Evolutionary conservation across 1,284 basidiomycete species (phyloP), one percentile per base, ranked within the genome.

Genomic region (Vanrija sp.): DNA sequence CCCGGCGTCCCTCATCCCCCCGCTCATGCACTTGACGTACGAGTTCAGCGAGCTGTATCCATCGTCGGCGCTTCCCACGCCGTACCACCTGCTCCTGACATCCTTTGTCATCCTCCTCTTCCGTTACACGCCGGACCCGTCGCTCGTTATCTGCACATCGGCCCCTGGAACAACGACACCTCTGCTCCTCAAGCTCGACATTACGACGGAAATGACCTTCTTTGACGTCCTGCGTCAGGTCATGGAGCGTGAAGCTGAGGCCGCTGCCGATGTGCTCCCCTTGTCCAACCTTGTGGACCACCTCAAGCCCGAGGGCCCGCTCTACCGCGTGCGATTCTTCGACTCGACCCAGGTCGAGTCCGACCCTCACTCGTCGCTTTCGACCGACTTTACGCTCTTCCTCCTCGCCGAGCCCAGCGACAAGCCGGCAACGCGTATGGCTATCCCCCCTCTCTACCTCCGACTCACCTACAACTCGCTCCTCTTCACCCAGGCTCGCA

Each of bases 291-390:
- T 98, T 52, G 81, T 88, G n/a, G 68, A 72, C 28, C 87, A 85
- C n/a, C 78, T 93, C 52, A 83, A 82, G 61, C 85, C 85, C 66
- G 84, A 83, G 68, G 77, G 75, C 38, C 77, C 79, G 15, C 78
- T 98, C 38, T 98, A 97, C 80, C 84, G 93, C 42, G 93, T 98
- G 46, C 86, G 94, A 25, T 98, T 98, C 82, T 94, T 98, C 72
- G 95, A 98, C 61, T 73, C 72, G 40, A 74, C 85, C 6, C 83
- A 83, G 51, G 85, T 88, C 50, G 83, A 85, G 54, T 90, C 89
- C 67, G 85, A 94, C 60, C 83, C 83, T 28, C 85, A 86, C 0
- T 91, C 89, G 0, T 87, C 85, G 63, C 79, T 91, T 49, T 92
- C 90, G 9, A 91, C 93, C 25, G 96, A 99, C 76, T 81, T 98